Evolutionary conservation across 169 alveolate species (phyloP), one percentile per base, ranked within the genome.

Genomic region (Eimeria necatrix): DNA sequence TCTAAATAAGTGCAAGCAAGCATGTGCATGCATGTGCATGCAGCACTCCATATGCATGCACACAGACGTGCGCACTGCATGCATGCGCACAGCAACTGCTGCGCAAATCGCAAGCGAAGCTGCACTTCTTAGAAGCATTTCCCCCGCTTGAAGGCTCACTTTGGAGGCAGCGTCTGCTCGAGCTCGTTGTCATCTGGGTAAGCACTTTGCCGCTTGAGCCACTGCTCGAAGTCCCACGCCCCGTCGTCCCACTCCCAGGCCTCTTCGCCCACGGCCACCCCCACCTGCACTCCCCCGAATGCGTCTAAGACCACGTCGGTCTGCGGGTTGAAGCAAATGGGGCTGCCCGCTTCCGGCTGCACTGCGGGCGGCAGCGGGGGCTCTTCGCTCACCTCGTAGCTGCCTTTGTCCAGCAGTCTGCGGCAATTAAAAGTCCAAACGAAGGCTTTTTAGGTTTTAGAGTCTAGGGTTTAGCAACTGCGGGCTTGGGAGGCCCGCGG

Each of bases 211-310:
- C 97, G 95, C 95, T 97, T 97, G 52, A 97, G 92, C 98, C 98
- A 97, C 81, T 97, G 96, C 95, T 97, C 97, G 84, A 96, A 91
- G 88, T 96, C 97, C 84, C 97, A 96, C 68, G 94, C 97, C 4
- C 98, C 98, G 85, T 97, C 98, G 93, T 97, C 98, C 98, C 98
- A 97, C 94, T 97, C 98, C 85, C 96, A 95, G 59, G 20, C 51
- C 41, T 94, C 97, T 68, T 97, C 98, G 56, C 92, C 98, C 18
- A 97, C 91, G 16, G 98, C 98, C 20, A 97, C 98, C 32, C 98
- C 98, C 24, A 97, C 96, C 48, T 97, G 95, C 26, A 97, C 97
- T 87, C 97, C 97, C 18, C 98, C 98, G 1, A 98, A 97, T 4
- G 98, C 98, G 46, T 98, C 98, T 60, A 97, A 93, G 64, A 97